Conservation (phyloP, 2,329 filamentous ascomycete genomes). For the Sarocladiaceae sp. region DNA sequence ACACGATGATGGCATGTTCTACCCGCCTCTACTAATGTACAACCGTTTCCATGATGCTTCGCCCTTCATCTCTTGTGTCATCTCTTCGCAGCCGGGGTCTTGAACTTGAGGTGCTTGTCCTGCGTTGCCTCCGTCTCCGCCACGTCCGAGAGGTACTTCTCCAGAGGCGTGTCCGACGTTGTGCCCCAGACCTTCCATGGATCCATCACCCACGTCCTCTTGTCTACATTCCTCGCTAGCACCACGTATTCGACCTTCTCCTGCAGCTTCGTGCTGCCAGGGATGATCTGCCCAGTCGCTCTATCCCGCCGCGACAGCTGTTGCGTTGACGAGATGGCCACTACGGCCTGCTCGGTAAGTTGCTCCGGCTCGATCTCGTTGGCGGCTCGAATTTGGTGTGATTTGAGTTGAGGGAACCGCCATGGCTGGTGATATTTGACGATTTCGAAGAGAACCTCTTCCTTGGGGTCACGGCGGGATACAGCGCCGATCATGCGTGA, state of each 20-base stretch:
- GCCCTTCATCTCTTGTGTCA: background rate
- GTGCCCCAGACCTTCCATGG: constrained; percentile 64
- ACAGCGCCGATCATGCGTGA: constrained; percentile 47
- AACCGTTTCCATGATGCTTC: background rate
- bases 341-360: constrained; percentile 47
- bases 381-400: constrained; percentile 45
- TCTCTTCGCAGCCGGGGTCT: constrained; percentile 10
- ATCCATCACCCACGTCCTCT: constrained; percentile 37
- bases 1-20: background rate
- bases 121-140: constrained; percentile 27
- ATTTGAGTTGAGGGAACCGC: constrained; percentile 44
- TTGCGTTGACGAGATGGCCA: constrained; percentile 53
- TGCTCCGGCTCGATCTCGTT: constrained; percentile 33
- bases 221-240: constrained; percentile 42
- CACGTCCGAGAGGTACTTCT: constrained; percentile 31
- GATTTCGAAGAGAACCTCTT: constrained; percentile 48
- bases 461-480: constrained; percentile 38
- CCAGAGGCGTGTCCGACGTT: constrained; percentile 44
- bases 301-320: constrained; percentile 37
- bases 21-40: background rate
- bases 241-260: constrained; percentile 60
- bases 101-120: constrained; percentile 26
- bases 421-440: constrained; percentile 38
- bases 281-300: constrained; percentile 31
- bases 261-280: constrained; percentile 43